These are phyloP conservation scores for Calonectria pauciramosa DNA, from an alignment of 2,329 filamentous ascomycete species.

Conservation along the genomic window DNA sequence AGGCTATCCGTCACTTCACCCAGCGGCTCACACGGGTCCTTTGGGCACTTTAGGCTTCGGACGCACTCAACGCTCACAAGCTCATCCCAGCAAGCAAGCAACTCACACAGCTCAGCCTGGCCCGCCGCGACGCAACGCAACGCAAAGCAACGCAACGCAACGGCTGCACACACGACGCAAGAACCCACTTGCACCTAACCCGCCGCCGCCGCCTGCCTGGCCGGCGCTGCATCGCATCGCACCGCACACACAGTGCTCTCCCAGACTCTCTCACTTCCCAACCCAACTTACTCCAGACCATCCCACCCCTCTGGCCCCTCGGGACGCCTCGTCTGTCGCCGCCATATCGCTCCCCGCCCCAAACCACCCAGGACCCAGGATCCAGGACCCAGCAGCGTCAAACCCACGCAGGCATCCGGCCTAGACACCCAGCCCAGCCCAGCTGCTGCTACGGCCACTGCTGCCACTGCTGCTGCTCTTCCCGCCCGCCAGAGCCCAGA, in stretches of 20 bases:
- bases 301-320: constrained; percentile 21
- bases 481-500: constrained; percentile 2
- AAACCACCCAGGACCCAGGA: constrained; percentile 1
- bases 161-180: background rate
- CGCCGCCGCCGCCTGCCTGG: background rate
- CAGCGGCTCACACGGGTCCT: background rate
- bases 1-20: background rate
- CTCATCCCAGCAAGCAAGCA: constrained; percentile 14
- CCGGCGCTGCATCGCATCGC: constrained; percentile 20
- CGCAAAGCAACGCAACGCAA: constrained; percentile 7
- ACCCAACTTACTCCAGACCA: constrained; percentile 23
- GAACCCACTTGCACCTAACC: constrained; percentile 26
- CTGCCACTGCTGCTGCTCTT: background rate
- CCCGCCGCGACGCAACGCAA: constrained; percentile 24
- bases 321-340: constrained; percentile 20
- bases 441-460: background rate
- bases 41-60: constrained; percentile 4
- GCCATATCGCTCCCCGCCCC: constrained; percentile 11
- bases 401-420: constrained; percentile 5
- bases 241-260: constrained; percentile 6
- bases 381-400: constrained; percentile 4
- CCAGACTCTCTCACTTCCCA: constrained; percentile 20
- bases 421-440: background rate
- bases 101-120: constrained; percentile 18
- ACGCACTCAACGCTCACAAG: constrained; percentile 12